Conservation (phyloP, 805 yeast species). For the Yamadazyma sp. region DNA sequence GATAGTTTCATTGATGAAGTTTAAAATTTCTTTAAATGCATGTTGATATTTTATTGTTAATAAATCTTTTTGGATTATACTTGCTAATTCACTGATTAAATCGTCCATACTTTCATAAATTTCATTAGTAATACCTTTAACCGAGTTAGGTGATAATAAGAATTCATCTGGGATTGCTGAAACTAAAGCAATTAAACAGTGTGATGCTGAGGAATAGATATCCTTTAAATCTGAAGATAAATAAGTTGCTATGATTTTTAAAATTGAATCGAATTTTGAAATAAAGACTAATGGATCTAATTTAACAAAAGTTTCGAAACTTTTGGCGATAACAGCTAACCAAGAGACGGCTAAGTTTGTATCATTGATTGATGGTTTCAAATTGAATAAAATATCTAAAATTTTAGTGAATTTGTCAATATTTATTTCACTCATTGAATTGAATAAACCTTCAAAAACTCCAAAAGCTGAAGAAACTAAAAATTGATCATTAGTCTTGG, state of each 20-base stretch:
- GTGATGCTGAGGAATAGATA: slow-evolving; percentile 74
- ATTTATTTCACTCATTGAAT: slow-evolving; percentile 60
- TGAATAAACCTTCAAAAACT: slow-evolving; percentile 79
- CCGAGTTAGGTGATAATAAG: slow-evolving; percentile 48
- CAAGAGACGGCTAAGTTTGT: slow-evolving; percentile 88
- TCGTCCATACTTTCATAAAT: slow-evolving; percentile 57
- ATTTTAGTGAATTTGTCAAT: slow-evolving; percentile 62
- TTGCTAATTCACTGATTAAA: slow-evolving; percentile 49
- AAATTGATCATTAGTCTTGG: slow-evolving; percentile 81
- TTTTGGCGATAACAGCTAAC: slow-evolving; percentile 92
- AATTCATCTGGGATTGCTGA: slow-evolving; percentile 58
- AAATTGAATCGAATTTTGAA: slow-evolving; percentile 47
- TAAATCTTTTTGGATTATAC: slow-evolving; percentile 51
- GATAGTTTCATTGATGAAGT: slow-evolving; percentile 60
- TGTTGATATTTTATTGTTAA: slow-evolving; percentile 72
- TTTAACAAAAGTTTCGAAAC: slow-evolving; percentile 41
- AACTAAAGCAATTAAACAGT: slow-evolving; percentile 80
- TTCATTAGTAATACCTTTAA: slow-evolving; percentile 41
- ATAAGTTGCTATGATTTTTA: slow-evolving; percentile 55
- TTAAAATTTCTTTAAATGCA: slow-evolving; percentile 72
- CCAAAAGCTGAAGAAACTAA: slow-evolving; percentile 78
- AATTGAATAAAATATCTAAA: slow-evolving; percentile 67
- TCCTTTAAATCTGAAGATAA: slow-evolving; percentile 63
- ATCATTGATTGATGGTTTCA: slow-evolving; percentile 81
- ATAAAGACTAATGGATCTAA: slow-evolving; percentile 46